Base-by-base conservation (phyloP, 805 yeast genomes). In the Naumovozyma baii region DNA sequence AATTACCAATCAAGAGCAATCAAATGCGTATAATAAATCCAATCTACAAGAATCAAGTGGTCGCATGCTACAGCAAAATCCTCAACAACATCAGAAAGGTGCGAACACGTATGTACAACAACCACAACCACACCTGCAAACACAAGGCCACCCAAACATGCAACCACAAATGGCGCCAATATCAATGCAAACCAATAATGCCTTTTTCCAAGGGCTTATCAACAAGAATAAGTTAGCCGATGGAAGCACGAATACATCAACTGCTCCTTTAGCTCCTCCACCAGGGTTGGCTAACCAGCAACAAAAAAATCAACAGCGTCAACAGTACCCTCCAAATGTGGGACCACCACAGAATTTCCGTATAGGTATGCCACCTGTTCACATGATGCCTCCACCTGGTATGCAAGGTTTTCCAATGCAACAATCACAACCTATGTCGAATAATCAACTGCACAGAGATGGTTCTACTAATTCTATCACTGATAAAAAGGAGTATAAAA, bases 201-300 rank as follows among this genome's bases (percentile, higher is more conserved):
- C 49, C n/a, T 58, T 58, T 38, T 58, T 58, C 43, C 62, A 57
- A 40, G 53, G 51, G 16, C 41, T 58, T 29, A 46, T 58, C 26
- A 57, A 53, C 32, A 58, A 50, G 38, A 56, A 54, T 33, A 57
- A 58, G 37, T 18, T 30, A 14, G 25, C 22, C 19, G 42, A 38
- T 10, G 33, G 13, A 13, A 35, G 20, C 19, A 13, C 14, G 3
- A 25, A 14, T 18, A 34, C 13, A 25, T 5, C 22, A 29, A 12
- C 14, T 28, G 39, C 36, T 15, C 47, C 31, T 42, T 31, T 29
- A 19, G 31, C 51, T 38, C 42, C 48, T 18, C 46, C 51, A 17
- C 48, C 48, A 22, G 40, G 39, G 17, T 35, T 42, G 40, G 18
- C 33, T 30, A 38, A 38, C 35, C 10, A 31, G 33, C n/a, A 34